Base-by-base conservation (phyloP, 164 flowering plant genomes). In the Tetrastigma voinierianum region DNA sequence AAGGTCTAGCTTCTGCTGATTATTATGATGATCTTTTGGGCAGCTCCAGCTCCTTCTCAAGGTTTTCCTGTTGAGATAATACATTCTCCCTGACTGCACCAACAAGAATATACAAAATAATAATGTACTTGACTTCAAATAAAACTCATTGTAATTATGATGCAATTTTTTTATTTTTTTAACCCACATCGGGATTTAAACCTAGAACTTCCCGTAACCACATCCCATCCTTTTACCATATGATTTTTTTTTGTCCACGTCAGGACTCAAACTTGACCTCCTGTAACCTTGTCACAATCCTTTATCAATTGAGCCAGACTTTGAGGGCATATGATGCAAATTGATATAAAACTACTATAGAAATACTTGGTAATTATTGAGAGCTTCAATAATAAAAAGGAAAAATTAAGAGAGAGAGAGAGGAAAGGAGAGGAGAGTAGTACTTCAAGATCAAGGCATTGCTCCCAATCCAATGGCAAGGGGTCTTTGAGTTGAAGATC, bases 361-460 rank as follows among this genome's bases (percentile, higher is more conserved):
- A 21, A 16, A 23, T 32, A 7, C 40, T 32, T 32, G 3, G 40
- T 32, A 32, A 32, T 32, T 32, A 32, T 3, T 32, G 40, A 32
- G 40, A 32, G 40, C 40, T 32, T 32, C 40, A 12, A 11, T 25
- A 68, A n/a, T n/a, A n/a, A n/a, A n/a, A n/a, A 47, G 48, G 14
- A 44, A 3, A 58, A 40, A 59, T 44, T 43, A n/a, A 59, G 44
- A 43, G 12, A 53, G 20, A 69, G 44, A 24, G 18, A 23, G 23
- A 20, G 45, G 64, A 48, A 52, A 40, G 46, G 57, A 59, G 73
- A 74, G 67, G 61, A 69, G 61, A 61, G 19, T 58, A 16, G 17
- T 76, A 87, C 92, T 64, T 84, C 73, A 71, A 84, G 84, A 74
- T 87, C 92, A 72, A 84, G 88, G 71, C 85, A 87, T 57, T 82